Evolutionary conservation across 805 yeast species (phyloP).

Genomic region (Monosporozyma aquatica): DNA sequence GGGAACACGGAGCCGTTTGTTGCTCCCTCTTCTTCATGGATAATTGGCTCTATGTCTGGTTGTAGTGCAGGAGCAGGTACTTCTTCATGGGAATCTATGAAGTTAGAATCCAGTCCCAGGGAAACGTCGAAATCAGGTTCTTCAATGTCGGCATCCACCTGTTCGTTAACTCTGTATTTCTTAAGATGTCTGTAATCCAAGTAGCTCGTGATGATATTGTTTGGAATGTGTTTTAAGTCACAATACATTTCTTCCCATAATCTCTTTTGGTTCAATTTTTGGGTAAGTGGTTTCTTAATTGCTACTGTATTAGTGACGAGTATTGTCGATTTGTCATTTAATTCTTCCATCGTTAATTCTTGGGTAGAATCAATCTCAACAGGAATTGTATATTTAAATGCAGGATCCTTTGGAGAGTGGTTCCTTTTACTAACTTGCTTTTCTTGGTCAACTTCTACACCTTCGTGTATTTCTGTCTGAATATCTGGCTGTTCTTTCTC

Average conservation of each 20-base stretch:
- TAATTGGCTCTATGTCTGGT: neutral
- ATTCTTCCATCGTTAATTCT: slow-evolving; percentile 10
- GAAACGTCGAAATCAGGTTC: slow-evolving; percentile 21
- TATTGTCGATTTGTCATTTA: slow-evolving; percentile 15
- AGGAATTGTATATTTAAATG: slow-evolving; percentile 9
- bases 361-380: slow-evolving; percentile 13
- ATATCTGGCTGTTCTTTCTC: slow-evolving; percentile 27
- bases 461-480: slow-evolving; percentile 20
- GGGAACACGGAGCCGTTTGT: neutral
- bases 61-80: neutral
- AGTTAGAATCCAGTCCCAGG: slow-evolving; percentile 13
- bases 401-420: slow-evolving; percentile 8
- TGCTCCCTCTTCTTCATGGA: slow-evolving; percentile 4
- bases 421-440: slow-evolving; percentile 10
- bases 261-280: slow-evolving; percentile 12
- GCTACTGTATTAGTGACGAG: slow-evolving; percentile 14
- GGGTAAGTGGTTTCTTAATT: neutral
- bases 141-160: slow-evolving; percentile 7
- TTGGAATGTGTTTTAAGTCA: slow-evolving; percentile 16
- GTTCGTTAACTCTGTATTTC: slow-evolving; percentile 11
- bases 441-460: slow-evolving; percentile 19
- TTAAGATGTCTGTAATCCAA: slow-evolving; percentile 15
- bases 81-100: slow-evolving; percentile 5
- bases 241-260: slow-evolving; percentile 16
- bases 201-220: slow-evolving; percentile 10